phyloP scores from a whole-genome alignment of 805 yeast genomes.

The Wickerhamiella galacta region DNA sequence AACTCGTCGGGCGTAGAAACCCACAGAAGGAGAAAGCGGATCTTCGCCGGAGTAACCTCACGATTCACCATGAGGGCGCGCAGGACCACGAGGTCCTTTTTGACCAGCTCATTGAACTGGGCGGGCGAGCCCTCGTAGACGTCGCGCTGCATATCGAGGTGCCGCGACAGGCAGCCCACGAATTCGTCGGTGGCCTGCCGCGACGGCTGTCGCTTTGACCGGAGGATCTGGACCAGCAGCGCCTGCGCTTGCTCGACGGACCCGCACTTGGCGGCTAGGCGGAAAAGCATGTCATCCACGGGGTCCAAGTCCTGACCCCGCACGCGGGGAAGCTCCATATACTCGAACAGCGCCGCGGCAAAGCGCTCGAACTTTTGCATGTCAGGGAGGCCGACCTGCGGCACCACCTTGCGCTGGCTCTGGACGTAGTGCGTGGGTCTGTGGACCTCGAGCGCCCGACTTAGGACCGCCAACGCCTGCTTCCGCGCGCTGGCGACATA shows the following conservation, averaged over 20 bases:
- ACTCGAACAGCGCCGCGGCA: slow-evolving; percentile 11
- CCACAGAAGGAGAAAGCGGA: slow-evolving; percentile 16
- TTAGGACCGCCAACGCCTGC: slow-evolving; percentile 14
- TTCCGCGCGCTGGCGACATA: slow-evolving; percentile 12
- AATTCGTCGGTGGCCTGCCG: slow-evolving; percentile 13
- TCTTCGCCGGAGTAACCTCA: slow-evolving; percentile 13
- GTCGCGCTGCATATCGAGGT: slow-evolving; percentile 9
- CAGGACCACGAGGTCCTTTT: slow-evolving; percentile 8
- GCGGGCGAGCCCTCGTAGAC: slow-evolving; percentile 8
- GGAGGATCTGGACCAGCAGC: slow-evolving; percentile 6
- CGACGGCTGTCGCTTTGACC: slow-evolving; percentile 7
- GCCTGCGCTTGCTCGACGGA: slow-evolving; percentile 12
- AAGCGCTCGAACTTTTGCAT: slow-evolving; percentile 13
- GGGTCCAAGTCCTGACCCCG: slow-evolving; percentile 1
- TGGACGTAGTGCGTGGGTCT: slow-evolving; percentile 11
- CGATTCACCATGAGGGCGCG: slow-evolving; percentile 9
- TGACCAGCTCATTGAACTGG: slow-evolving; percentile 10
- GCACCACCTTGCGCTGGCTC: slow-evolving; percentile 9
- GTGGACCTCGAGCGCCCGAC: slow-evolving; percentile 14
- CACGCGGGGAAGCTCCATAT: slow-evolving; percentile 9
- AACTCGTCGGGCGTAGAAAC: slow-evolving; percentile 14
- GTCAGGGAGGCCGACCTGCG: slow-evolving; percentile 16
- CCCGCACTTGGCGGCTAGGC: slow-evolving; percentile 16
- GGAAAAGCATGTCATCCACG: slow-evolving; percentile 13
- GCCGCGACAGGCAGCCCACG: slow-evolving; percentile 10